Base-by-base conservation (phyloP, 1,284 basidiomycete genomes). In the Sporisorium iseilematis-ciliati region DNA sequence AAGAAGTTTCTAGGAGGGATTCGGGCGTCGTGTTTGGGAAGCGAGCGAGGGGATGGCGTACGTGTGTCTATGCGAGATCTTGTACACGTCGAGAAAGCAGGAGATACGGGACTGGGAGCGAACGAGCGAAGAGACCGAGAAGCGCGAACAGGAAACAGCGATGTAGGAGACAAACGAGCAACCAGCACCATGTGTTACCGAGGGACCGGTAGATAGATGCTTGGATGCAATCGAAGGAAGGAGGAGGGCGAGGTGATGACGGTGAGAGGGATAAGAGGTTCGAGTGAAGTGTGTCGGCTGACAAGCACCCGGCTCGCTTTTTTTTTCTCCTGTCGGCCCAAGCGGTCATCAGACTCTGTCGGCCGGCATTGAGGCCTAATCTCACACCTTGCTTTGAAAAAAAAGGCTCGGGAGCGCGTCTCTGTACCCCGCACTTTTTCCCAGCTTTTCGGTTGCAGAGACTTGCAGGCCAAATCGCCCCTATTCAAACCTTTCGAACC, bases 61-160 rank as follows among this genome's bases (percentile, higher is more conserved):
- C 23, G 21, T 20, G 31, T 29, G 26, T 31, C 35, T 10, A 26
- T 4, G 40, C 40, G n/a, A 33, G 23, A 29, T 26, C 12, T 23
- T 50, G 56, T n/a, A 20, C 20, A 42, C 3, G 56, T 40, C 20
- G 68, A 45, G 38, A 55, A 42, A 29, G 55, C 25, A 42, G 45
- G 14, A 20, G 51, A 40, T 7, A 38, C 12, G 58, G 43, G 58
- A 62, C 20, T 49, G 14, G 58, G 63, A 71, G 55, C 68, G 58
- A 71, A 65, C 58, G 68, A 65, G 63, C 63, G 55, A 54, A 65
- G 38, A 46, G 63, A 59, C 33, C 59, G 68, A 58, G 63, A 51
- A 54, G 46, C 50, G 40, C 43, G 41, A 14, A 26, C 42, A 33
- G 46, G 29, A 10, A 56, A 43, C 29, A 41, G 46, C 35, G 52